Evolutionary conservation across 1,139 yeast genomes (phyloP).

Genomic region (Pichia sp.): DNA sequence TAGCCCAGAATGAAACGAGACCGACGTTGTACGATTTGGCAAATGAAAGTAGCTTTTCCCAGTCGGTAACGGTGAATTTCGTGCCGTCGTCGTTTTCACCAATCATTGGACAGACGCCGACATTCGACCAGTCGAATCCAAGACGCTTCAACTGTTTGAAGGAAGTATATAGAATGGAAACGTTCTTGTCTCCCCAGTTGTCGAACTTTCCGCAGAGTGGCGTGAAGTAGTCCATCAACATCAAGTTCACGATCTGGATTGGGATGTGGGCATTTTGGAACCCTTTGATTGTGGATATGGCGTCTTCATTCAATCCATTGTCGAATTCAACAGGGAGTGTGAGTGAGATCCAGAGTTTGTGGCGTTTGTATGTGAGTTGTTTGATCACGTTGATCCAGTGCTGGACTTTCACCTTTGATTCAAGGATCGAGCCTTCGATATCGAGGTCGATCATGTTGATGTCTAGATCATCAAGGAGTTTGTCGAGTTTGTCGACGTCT

Average conservation of each 20-base stretch:
- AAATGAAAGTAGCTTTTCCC: constrained; percentile 23
- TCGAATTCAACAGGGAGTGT: constrained; percentile 30
- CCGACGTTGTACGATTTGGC: constrained; percentile 22
- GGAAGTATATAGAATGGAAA: constrained; percentile 20
- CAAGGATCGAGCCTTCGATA: constrained; percentile 27
- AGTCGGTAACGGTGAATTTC: constrained; percentile 22
- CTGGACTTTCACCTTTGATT: constrained; percentile 7
- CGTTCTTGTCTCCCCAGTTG: constrained; percentile 28
- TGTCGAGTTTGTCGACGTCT: constrained; percentile 18
- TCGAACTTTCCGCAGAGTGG: constrained; percentile 18
- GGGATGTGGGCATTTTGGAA: constrained; percentile 13
- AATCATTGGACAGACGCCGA: constrained; percentile 34
- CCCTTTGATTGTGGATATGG: constrained; percentile 17
- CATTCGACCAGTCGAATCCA: constrained; percentile 21
- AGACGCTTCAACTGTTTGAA: constrained; percentile 3
- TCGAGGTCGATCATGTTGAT: constrained; percentile 28
- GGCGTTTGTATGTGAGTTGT: not conserved
- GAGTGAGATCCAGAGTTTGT: constrained; percentile 19
- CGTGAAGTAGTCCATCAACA: constrained; percentile 33
- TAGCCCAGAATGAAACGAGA: constrained; percentile 30
- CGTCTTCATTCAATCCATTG: constrained; percentile 23
- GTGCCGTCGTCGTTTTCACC: constrained; percentile 31
- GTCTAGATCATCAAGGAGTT: constrained; percentile 16
- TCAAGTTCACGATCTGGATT: constrained; percentile 22
- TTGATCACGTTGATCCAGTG: constrained; percentile 12